These are phyloP conservation scores for Cryphonectria nitschkei DNA, from an alignment of 2,329 filamentous ascomycete genomes.

Conservation along the genomic window DNA sequence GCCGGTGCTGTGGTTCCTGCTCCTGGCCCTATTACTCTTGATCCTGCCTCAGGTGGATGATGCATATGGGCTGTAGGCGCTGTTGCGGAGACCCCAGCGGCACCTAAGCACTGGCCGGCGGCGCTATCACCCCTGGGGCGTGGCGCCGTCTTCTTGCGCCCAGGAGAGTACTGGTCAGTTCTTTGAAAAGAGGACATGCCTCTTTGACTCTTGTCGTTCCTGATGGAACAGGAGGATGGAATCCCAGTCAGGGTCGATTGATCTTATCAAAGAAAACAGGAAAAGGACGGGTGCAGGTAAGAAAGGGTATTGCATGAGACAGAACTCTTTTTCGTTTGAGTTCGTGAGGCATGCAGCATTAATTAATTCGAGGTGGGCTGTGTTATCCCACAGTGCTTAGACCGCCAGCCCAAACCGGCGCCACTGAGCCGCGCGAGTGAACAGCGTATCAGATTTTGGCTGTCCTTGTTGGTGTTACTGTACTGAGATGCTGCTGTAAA, in stretches of 20 bases:
- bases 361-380: conserved; percentile 1
- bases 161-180: conserved; percentile 3
- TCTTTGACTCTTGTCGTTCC: neutral
- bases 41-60: neutral
- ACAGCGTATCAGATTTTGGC: neutral
- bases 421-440: neutral
- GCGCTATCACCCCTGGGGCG: conserved; percentile 1
- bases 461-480: neutral
- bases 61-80: neutral
- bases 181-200: neutral
- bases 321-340: neutral
- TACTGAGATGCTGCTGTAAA: neutral
- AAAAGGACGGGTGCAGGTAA: neutral
- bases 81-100: neutral
- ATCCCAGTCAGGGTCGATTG: neutral
- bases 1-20: neutral
- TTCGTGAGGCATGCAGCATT: neutral
- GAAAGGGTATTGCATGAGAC: neutral
- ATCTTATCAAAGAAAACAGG: neutral
- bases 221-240: neutral
- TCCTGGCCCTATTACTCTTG: neutral
- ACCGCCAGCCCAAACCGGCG: neutral
- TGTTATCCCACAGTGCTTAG: conserved; percentile 2
- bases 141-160: neutral
- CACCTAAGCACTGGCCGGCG: conserved; percentile 5